These are phyloP conservation scores for Lecanoromycetidae sp. DNA, from an alignment of 2,329 filamentous ascomycete genomes.

Conservation along the genomic window DNA sequence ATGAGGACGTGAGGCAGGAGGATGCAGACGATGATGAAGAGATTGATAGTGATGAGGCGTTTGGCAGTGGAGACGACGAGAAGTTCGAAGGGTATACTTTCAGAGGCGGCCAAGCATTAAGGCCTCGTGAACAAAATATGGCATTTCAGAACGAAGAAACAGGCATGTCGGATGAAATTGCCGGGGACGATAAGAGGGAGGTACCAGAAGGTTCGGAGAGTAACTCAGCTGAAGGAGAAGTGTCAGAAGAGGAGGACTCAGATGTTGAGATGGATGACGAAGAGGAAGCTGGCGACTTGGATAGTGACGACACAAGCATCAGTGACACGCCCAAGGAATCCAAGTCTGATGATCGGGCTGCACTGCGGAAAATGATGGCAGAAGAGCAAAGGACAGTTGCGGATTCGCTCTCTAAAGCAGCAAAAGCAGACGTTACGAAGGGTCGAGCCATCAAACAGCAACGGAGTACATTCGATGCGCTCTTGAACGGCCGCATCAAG, in stretches of 20 bases:
- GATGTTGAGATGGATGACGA: conserved; percentile 21
- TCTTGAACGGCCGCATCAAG: conserved; percentile 82
- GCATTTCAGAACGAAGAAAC: background rate
- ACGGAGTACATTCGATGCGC: conserved; percentile 70
- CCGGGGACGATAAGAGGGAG: conserved; percentile 1
- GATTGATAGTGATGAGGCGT: conserved; percentile 22
- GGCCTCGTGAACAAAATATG: background rate
- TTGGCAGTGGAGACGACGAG: conserved; percentile 21
- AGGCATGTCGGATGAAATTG: background rate
- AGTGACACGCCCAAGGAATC: conserved; percentile 4
- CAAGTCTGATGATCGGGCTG: conserved; percentile 33
- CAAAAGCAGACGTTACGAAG: conserved; percentile 68
- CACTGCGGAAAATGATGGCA: conserved; percentile 53
- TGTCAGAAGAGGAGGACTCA: conserved; percentile 14
- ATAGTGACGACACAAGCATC: conserved; percentile 21
- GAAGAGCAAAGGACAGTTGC: conserved; percentile 56
- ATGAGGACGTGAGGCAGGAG: conserved; percentile 14
- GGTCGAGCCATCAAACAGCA: conserved; percentile 78
- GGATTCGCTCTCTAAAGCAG: conserved; percentile 52
- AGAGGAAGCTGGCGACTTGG: conserved; percentile 17
- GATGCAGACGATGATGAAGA: conserved; percentile 22
- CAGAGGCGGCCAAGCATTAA: background rate
- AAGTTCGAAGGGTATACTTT: conserved; percentile 19
- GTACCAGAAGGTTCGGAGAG: background rate
- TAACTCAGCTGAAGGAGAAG: background rate